Evolutionary conservation across 768 basidiomycete species (phyloP).

Genomic region (Pulveroboletus sp.): DNA sequence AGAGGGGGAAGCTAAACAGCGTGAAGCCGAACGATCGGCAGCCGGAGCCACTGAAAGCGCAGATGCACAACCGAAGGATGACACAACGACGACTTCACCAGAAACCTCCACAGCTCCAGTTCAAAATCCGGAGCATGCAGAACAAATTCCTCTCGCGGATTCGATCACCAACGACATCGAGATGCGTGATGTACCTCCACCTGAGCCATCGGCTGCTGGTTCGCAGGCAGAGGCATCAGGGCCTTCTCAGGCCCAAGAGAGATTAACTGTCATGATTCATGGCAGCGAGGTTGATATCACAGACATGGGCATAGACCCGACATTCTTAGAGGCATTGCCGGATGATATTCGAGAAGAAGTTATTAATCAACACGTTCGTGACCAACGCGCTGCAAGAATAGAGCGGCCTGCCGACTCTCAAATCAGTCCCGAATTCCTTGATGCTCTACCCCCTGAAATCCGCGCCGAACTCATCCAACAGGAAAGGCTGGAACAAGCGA

Average conservation of each 20-base stretch:
- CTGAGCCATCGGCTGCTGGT: constrained; percentile 16
- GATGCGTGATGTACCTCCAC: constrained; percentile 40
- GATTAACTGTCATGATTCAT: constrained; percentile 87
- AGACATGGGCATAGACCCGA: constrained; percentile 96
- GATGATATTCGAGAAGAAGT: constrained; percentile 99
- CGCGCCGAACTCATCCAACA: constrained; percentile 96
- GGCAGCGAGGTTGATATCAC: constrained; percentile 95
- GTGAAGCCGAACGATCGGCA: constrained; percentile 31
- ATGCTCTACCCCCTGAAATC: constrained; percentile 93
- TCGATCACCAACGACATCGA: constrained; percentile 39
- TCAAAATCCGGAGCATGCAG: constrained; percentile 13
- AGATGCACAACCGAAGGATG: constrained; percentile 13
- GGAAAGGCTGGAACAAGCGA: constrained; percentile 77
- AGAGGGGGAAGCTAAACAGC: constrained; percentile 43
- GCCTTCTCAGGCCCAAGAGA: constrained; percentile 42
- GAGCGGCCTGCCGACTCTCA: constrained; percentile 77
- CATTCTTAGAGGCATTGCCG: constrained; percentile 94
- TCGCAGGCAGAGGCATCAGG: constrained; percentile 21
- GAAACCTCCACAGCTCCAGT: constrained; percentile 7
- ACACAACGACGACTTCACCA: constrained; percentile 8
- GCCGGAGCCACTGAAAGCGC: constrained; percentile 32
- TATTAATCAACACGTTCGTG: constrained; percentile 93
- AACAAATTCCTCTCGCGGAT: constrained; percentile 30
- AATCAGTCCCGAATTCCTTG: constrained; percentile 92
- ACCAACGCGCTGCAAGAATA: constrained; percentile 73